Evolutionary conservation across 2,329 filamentous ascomycete genomes (phyloP).

Genomic region (Curvularia eragrostidis): DNA sequence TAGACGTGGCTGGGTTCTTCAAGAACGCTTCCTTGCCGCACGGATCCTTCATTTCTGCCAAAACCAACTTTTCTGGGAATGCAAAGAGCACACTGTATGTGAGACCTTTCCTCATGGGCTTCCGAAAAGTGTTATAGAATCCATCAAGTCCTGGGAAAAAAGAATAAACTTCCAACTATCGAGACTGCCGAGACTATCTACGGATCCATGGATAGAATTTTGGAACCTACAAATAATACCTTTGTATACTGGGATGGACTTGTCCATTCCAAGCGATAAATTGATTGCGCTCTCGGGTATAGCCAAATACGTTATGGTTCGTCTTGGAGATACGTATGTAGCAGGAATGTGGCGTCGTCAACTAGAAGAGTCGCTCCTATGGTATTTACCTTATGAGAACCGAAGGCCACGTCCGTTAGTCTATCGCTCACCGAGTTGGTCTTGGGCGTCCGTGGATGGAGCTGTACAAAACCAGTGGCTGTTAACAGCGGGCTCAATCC

Average conservation of each 20-base stretch:
- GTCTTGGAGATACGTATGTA: slow-evolving; percentile 9
- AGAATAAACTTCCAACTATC: no score
- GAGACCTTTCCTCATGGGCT: slow-evolving; percentile 15
- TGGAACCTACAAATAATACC: neutral
- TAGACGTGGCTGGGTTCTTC: slow-evolving; percentile 19
- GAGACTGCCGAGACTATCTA: neutral
- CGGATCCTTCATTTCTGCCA: slow-evolving; percentile 25
- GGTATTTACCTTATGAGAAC: neutral
- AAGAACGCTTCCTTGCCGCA: slow-evolving; percentile 26
- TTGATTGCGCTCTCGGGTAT: slow-evolving; percentile 20
- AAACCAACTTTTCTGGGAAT: slow-evolving; percentile 31
- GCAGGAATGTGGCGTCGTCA: slow-evolving; percentile 20
- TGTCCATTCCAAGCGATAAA: slow-evolving; percentile 15
- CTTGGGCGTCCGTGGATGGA: slow-evolving; percentile 21
- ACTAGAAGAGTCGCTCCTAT: slow-evolving; percentile 5
- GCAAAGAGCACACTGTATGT: slow-evolving; percentile 7
- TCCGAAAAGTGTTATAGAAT: neutral
- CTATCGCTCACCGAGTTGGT: slow-evolving; percentile 24
- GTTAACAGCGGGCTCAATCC: neutral
- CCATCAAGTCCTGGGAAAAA: neutral
- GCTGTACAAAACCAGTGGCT: neutral
- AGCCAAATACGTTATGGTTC: slow-evolving; percentile 12
- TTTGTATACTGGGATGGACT: slow-evolving; percentile 1
- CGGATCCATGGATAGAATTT: neutral
- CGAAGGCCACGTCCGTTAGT: neutral